Percentiles rank a stretch among this genome's conserved stretches.
These are phyloP conservation scores for Xylaria palmicola DNA, from an alignment of 495 filamentous ascomycete genomes.

Conservation along the genomic window DNA sequence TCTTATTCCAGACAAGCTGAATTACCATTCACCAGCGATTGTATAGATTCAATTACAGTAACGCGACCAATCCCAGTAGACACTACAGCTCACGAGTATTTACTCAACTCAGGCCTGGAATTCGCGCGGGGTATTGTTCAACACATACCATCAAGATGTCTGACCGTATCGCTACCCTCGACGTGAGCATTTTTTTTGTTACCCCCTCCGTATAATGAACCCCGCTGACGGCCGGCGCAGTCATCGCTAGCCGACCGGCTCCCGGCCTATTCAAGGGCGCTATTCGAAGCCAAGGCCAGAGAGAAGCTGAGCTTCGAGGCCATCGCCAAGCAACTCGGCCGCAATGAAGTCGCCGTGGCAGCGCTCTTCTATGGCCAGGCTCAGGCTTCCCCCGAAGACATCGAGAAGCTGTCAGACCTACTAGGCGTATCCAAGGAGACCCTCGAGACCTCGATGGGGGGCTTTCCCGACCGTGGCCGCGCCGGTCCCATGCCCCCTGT, in stretches of 20 bases:
- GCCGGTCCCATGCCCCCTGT: conserved; percentile 88
- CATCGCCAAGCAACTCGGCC: conserved; percentile 73
- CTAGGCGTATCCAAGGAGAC: conserved; percentile 60
- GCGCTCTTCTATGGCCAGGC: conserved; percentile 96
- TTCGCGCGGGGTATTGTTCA: not conserved
- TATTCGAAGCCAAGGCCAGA: conserved; percentile 81
- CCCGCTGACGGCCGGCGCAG: conserved; percentile 6
- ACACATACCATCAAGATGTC: conserved; percentile 28
- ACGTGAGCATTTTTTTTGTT: conserved; percentile 31
- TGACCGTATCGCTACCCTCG: conserved; percentile 35
- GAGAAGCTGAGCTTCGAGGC: conserved; percentile 76
- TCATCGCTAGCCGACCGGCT: conserved; percentile 50
- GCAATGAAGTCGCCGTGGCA: conserved; percentile 86
- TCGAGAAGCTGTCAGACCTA: conserved; percentile 64
- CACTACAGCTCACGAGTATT: not conserved
- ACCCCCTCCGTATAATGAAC: not conserved
- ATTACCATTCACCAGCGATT: not conserved
- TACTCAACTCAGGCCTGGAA: not conserved
- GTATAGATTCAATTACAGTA: too few relatives aligned
- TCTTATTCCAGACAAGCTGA: not conserved
- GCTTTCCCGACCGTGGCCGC: conserved; percentile 81
- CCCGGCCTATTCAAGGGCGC: conserved; percentile 65
- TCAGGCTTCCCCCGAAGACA: conserved; percentile 74
- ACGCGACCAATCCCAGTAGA: too few relatives aligned
- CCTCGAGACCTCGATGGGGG: conserved; percentile 63